phyloP scores from a whole-genome alignment of 2,329 filamentous ascomycete genomes.

The Geosmithia morbida region DNA sequence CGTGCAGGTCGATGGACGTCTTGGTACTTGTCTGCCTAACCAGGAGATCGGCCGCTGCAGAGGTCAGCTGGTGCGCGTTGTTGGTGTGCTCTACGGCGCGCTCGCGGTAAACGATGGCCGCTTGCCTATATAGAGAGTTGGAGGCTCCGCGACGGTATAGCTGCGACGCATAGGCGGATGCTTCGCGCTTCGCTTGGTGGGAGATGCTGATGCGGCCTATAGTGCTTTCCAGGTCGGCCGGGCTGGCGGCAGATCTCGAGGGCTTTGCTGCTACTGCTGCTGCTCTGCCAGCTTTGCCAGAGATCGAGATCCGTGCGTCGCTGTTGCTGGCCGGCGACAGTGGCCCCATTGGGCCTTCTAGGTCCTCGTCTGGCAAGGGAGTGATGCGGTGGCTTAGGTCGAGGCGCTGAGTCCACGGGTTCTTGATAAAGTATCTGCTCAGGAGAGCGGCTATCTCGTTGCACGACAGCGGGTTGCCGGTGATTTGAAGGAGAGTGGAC shows the following conservation, averaged over 20 bases:
- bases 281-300: neutral
- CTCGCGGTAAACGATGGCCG: constrained; percentile 61
- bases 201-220: constrained; percentile 12
- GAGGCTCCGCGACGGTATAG: constrained; percentile 41
- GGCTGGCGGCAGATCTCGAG: constrained; percentile 1
- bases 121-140: constrained; percentile 59
- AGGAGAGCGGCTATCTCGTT: constrained; percentile 26
- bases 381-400: constrained; percentile 22
- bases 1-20: constrained; percentile 63
- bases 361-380: constrained; percentile 17
- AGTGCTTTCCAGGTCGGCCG: constrained; percentile 12
- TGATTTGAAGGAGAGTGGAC: constrained; percentile 24
- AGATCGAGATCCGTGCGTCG: constrained; percentile 1
- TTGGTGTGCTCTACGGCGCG: constrained; percentile 50
- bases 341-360: constrained; percentile 7
- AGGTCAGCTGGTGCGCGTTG: constrained; percentile 40
- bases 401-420: constrained; percentile 19
- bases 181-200: constrained; percentile 15
- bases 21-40: constrained; percentile 52
- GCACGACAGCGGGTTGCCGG: constrained; percentile 15
- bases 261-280: neutral
- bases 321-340: neutral
- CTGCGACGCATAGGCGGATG: constrained; percentile 20
- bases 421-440: constrained; percentile 25
- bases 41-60: constrained; percentile 53